Evolutionary conservation across 2,329 filamentous ascomycete species (phyloP).

Genomic region (Sclerotinia trifoliorum): DNA sequence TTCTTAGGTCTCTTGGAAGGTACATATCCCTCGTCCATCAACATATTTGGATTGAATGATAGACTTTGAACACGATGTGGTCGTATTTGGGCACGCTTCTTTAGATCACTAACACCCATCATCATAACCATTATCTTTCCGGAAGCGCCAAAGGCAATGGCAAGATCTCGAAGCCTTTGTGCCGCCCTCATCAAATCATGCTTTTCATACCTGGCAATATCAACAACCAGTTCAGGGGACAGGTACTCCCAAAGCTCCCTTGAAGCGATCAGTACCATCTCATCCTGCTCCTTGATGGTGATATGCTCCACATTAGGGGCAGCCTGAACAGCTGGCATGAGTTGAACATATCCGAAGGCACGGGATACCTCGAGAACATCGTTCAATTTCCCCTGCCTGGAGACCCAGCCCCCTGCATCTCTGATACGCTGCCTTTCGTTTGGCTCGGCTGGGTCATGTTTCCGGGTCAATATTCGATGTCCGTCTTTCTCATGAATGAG

Average conservation of each 20-base stretch:
- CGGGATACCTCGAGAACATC: conserved; percentile 88
- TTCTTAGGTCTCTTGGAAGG: conserved; percentile 64
- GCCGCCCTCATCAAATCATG: conserved; percentile 91
- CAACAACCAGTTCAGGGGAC: conserved; percentile 83
- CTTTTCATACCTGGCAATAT: conserved; percentile 83
- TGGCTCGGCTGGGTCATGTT: conserved; percentile 89
- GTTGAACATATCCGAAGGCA: conserved; percentile 90
- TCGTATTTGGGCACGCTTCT: conserved; percentile 74
- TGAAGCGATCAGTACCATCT: conserved; percentile 89
- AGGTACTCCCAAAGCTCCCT: conserved; percentile 95
- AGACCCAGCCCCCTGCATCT: conserved; percentile 93
- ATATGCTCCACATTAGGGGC: conserved; percentile 80
- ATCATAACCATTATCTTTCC: conserved; percentile 99
- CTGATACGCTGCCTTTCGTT: conserved; percentile 84
- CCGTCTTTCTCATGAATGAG: conserved; percentile 86
- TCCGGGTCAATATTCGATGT: conserved; percentile 79
- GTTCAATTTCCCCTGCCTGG: conserved; percentile 89
- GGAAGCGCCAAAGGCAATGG: conserved; percentile 90
- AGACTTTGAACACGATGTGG: conserved; percentile 73
- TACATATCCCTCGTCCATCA: conserved; percentile 68
- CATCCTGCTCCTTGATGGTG: conserved; percentile 81
- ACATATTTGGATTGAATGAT: conserved; percentile 74
- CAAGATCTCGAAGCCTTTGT: conserved; percentile 90
- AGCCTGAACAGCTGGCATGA: conserved; percentile 91
- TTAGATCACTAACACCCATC: conserved; percentile 86